Conservation (phyloP, 306 rosid genomes). For the Cyamopsis tetragonoloba region DNA sequence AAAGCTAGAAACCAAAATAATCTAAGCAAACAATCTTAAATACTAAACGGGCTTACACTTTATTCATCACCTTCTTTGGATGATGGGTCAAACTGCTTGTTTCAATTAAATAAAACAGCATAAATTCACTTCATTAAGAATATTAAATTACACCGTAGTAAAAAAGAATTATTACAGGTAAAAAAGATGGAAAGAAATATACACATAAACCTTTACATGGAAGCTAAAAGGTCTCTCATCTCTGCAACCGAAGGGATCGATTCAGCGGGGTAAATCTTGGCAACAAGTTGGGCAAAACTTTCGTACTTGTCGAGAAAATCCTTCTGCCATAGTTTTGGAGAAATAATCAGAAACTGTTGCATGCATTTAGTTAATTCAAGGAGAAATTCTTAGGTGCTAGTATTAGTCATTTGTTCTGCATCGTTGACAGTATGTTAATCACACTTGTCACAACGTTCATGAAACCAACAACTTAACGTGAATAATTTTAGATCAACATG, state of each 20-base stretch:
- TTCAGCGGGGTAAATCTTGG: conserved; percentile 83
- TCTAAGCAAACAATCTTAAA: too few relatives aligned
- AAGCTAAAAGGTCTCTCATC: conserved; percentile 65
- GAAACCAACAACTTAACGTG: too few relatives aligned
- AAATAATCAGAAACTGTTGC: conserved; percentile 20
- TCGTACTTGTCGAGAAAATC: conserved; percentile 90
- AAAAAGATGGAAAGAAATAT: neutral
- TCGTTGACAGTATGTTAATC: too few relatives aligned
- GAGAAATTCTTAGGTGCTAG: neutral
- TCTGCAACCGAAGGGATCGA: conserved; percentile 53
- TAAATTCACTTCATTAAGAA: neutral
- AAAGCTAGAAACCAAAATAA: too few relatives aligned
- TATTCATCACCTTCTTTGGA: neutral
- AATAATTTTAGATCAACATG: too few relatives aligned
- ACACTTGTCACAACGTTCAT: too few relatives aligned
- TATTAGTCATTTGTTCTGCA: neutral
- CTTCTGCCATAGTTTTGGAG: conserved; percentile 53
- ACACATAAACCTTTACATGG: conserved; percentile 46
- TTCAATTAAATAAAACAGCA: neutral
- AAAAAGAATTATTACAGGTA: conserved; percentile 10
- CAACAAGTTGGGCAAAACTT: conserved; percentile 74
- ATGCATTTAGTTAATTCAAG: neutral
- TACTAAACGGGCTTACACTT: too few relatives aligned
- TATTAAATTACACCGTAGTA: conserved; percentile 23
- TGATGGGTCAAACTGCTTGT: conserved; percentile 1